phyloP scores from a whole-genome alignment of 2,329 filamentous ascomycete species.

The Bipolaris zeicola region DNA sequence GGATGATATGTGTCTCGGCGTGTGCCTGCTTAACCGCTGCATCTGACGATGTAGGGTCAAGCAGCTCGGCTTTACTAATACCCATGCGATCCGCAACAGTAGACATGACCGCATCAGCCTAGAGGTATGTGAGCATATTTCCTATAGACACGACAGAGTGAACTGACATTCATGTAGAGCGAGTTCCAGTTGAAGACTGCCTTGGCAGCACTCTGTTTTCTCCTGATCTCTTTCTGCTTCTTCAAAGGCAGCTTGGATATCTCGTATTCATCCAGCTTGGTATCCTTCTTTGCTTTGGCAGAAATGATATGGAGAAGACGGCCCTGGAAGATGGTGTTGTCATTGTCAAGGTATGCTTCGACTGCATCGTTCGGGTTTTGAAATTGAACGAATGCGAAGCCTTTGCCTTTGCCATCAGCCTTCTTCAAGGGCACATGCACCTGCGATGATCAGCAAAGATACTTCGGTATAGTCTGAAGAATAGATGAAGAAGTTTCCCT shows the following conservation, averaged over 20 bases:
- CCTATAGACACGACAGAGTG: too few relatives aligned
- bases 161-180: slow-evolving; percentile 81
- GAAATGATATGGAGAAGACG: slow-evolving; percentile 89
- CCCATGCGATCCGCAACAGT: slow-evolving; percentile 86
- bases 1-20: slow-evolving; percentile 93
- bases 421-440: slow-evolving; percentile 82
- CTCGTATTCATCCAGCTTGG: slow-evolving; percentile 83
- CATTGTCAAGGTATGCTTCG: slow-evolving; percentile 76
- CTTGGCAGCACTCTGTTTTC: slow-evolving; percentile 78
- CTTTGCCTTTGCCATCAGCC: slow-evolving; percentile 75
- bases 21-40: slow-evolving; percentile 96
- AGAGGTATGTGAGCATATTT: not conserved
- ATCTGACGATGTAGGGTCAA: slow-evolving; percentile 95
- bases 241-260: slow-evolving; percentile 92
- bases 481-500: slow-evolving; percentile 14
- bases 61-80: slow-evolving; percentile 85
- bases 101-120: slow-evolving; percentile 81
- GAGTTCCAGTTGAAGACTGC: slow-evolving; percentile 96
- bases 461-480: not conserved
- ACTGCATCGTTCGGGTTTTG: slow-evolving; percentile 73
- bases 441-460: slow-evolving; percentile 57
- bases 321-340: slow-evolving; percentile 89
- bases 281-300: slow-evolving; percentile 79
- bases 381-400: slow-evolving; percentile 87
- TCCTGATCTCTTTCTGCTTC: slow-evolving; percentile 89